Evolutionary conservation across 805 yeast genomes (phyloP).

Genomic region (Schwanniomyces pseudopolymorphus): DNA sequence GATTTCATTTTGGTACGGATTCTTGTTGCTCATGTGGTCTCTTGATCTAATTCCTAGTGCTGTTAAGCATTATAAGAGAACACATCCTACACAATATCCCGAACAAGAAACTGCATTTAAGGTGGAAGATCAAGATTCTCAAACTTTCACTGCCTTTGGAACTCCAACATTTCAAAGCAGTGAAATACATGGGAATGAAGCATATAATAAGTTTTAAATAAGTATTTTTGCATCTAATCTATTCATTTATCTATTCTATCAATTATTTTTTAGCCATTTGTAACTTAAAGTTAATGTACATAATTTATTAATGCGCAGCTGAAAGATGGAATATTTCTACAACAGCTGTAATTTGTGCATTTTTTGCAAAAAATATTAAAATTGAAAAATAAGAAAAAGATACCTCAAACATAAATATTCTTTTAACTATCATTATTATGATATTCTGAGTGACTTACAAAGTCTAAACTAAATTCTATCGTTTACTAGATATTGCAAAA

Average conservation of each 20-base stretch:
- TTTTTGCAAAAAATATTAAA: too few species aligned
- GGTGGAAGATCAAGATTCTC: slow-evolving; percentile 11
- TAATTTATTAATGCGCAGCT: too few species aligned
- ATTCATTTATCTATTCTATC: neutral
- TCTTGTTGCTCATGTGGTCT: slow-evolving; percentile 60
- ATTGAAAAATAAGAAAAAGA: too few species aligned
- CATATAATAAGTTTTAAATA: neutral
- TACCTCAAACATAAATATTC: too few species aligned
- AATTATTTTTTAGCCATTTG: neutral
- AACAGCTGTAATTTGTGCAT: too few species aligned
- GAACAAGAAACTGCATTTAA: slow-evolving; percentile 10
- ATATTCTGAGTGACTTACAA: too few species aligned
- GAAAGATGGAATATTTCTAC: too few species aligned
- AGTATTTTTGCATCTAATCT: neutral
- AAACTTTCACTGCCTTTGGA: slow-evolving; percentile 16
- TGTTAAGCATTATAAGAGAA: slow-evolving; percentile 26
- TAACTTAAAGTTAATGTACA: too few species aligned
- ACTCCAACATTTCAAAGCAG: slow-evolving; percentile 15
- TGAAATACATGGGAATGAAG: slow-evolving; percentile 1
- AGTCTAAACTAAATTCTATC: too few species aligned
- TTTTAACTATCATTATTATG: too few species aligned
- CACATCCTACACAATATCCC: slow-evolving; percentile 28
- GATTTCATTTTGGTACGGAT: slow-evolving; percentile 80
- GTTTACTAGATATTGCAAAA: neutral
- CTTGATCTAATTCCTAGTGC: slow-evolving; percentile 72